phyloP scores from a whole-genome alignment of 331 rosid genomes.

The Saraca asoca region DNA sequence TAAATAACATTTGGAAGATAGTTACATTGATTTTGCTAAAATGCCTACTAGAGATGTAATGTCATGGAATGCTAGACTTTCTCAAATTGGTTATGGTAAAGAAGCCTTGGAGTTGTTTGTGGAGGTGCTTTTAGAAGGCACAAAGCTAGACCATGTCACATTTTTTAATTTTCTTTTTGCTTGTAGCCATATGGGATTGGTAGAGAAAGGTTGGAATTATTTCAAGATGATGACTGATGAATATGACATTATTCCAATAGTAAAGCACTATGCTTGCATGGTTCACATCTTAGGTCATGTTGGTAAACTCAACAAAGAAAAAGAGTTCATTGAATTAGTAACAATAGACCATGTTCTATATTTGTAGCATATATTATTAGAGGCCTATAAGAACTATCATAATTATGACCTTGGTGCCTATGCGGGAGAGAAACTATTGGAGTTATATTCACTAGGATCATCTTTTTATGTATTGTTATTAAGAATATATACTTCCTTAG shows the following conservation, averaged over 20 bases:
- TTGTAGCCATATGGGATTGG: constrained; percentile 87
- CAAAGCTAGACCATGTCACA: constrained; percentile 65
- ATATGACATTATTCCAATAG: constrained; percentile 54
- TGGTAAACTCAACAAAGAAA: constrained; percentile 74
- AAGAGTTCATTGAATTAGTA: constrained; percentile 74
- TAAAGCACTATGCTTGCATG: constrained; percentile 89
- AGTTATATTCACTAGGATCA: constrained; percentile 76
- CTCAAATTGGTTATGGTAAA: constrained; percentile 71
- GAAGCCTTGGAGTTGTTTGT: constrained; percentile 73
- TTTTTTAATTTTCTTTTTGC: constrained; percentile 79
- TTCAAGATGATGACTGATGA: constrained; percentile 68
- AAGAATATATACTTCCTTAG: constrained; percentile 66
- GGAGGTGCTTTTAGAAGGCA: constrained; percentile 65
- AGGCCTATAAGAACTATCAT: constrained; percentile 71
- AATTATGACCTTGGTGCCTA: constrained; percentile 70
- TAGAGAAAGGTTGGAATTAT: constrained; percentile 67
- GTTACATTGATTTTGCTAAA: constrained; percentile 57
- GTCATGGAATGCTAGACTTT: constrained; percentile 86
- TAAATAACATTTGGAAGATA: constrained; percentile 70
- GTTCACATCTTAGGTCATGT: constrained; percentile 84
- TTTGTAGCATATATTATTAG: constrained; percentile 81
- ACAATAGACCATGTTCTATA: constrained; percentile 66
- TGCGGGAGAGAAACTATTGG: constrained; percentile 83
- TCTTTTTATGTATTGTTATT: constrained; percentile 72
- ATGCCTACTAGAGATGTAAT: constrained; percentile 68